Conservation (phyloP, 2,329 filamentous ascomycete genomes). For the Cercospora sp. region DNA sequence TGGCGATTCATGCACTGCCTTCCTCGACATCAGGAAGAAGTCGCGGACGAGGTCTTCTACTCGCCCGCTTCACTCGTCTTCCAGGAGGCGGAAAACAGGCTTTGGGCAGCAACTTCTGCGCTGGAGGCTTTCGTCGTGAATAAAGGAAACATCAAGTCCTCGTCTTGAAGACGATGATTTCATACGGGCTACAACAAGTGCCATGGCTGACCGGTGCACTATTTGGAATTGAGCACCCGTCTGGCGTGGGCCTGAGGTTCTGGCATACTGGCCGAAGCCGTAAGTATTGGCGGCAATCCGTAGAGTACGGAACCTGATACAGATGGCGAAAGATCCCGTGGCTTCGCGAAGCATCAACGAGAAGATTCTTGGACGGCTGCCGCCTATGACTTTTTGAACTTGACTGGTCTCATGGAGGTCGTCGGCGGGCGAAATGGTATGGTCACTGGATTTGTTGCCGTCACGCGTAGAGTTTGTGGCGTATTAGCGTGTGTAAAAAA, state of each 20-base stretch:
- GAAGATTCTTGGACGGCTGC: neutral
- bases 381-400: neutral
- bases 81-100: constrained; percentile 86
- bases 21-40: constrained; percentile 88
- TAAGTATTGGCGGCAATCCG: neutral
- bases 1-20: constrained; percentile 99
- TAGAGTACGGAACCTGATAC: neutral
- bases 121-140: constrained; percentile 93
- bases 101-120: constrained; percentile 83
- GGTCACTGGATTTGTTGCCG: neutral
- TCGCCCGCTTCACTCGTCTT: constrained; percentile 77
- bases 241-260: neutral
- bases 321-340: neutral
- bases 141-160: constrained; percentile 68
- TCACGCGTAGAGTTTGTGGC: neutral
- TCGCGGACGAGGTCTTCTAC: constrained; percentile 93
- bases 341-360: neutral
- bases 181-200: neutral
- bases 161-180: neutral
- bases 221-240: neutral
- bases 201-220: too few relatives aligned
- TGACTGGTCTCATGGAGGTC: neutral
- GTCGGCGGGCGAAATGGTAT: neutral
- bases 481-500: neutral
- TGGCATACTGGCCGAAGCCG: neutral